Evolutionary conservation across 2,329 filamentous ascomycete genomes (phyloP), one percentile per base, ranked within the genome.

Genomic region (Teratosphaeria pseudoeucalypti): DNA sequence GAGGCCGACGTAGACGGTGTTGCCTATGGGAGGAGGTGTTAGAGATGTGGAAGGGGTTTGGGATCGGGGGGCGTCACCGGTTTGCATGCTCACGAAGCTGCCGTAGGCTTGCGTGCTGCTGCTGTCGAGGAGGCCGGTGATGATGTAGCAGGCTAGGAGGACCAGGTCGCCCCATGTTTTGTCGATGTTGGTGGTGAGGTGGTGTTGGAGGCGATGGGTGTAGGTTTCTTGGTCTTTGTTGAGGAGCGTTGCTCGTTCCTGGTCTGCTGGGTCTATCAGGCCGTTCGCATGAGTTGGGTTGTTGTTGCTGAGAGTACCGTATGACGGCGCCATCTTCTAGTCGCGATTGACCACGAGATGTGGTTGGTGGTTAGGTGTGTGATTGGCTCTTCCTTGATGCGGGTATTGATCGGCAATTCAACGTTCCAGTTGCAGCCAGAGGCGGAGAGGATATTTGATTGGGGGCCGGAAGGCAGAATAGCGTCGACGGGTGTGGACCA

Each of bases 61-160:
- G 27, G 7, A 6, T 1, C 6, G 39, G 14, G 2, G 6, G 12
- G 32, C n/a, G 32, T n/a, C 26, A 56, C 54, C 54, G 6, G 57
- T 58, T 26, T 92, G 89, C 88, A 92, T 92, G 67, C 85, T 89
- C 49, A 90, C 88, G 66, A 92, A 92, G 2, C 86, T 86, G 12
- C 88, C 87, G 85, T 87, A 92, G 52, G 87, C 87, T 60, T 85
- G 86, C 54, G 89, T 87, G 2, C 87, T 85, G 2, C 87, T 85
- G 73, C 86, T 89, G 73, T 92, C 89, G 7, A 90, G 80, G 11
- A 92, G 77, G 3, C 89, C 89, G 0, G 89, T 92, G 69, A 91
- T 86, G 63, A 89, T 75, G 71, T 91, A 92, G 74, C 87, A 90
- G 32, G 83, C 75, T 3, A 92, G 76, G 47, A 92, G 78, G 23